Evolutionary conservation across 345 rosid species (phyloP).

Genomic region (Eucalyptus regnans): DNA sequence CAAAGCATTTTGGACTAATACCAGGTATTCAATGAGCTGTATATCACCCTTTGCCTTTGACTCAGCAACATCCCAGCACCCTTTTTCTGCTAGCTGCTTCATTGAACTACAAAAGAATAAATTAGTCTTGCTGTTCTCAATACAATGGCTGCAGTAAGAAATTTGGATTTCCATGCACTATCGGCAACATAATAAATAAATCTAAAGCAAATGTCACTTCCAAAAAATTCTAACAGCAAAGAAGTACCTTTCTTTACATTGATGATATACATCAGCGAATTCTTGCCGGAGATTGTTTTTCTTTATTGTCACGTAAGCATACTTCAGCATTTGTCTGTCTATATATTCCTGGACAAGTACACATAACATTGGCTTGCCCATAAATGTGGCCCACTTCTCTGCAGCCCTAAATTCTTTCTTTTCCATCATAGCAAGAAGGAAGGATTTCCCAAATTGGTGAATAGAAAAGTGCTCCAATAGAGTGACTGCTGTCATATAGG

Average conservation of each 20-base stretch:
- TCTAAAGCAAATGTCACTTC: neutral
- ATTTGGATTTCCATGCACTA: neutral
- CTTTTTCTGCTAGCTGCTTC: constrained; percentile 79
- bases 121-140: neutral
- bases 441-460: constrained; percentile 57
- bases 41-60: constrained; percentile 52
- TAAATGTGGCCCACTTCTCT: constrained; percentile 89
- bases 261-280: constrained; percentile 59
- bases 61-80: constrained; percentile 94
- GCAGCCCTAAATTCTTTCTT: constrained; percentile 69
- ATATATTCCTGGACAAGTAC: constrained; percentile 51
- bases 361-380: constrained; percentile 73
- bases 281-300: constrained; percentile 63
- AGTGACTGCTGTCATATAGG: constrained; percentile 67
- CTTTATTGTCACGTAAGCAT: constrained; percentile 56
- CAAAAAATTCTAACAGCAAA: neutral
- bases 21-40: constrained; percentile 72
- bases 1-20: constrained; percentile 8
- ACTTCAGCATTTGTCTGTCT: constrained; percentile 64
- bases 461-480: constrained; percentile 74
- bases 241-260: constrained; percentile 38
- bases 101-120: constrained; percentile 35
- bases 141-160: neutral
- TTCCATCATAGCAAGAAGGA: constrained; percentile 66
- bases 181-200: neutral